Evolutionary conservation across 179 eudicot species (phyloP), one percentile per base, ranked within the genome.

Genomic region (Corrigiola litoralis): DNA sequence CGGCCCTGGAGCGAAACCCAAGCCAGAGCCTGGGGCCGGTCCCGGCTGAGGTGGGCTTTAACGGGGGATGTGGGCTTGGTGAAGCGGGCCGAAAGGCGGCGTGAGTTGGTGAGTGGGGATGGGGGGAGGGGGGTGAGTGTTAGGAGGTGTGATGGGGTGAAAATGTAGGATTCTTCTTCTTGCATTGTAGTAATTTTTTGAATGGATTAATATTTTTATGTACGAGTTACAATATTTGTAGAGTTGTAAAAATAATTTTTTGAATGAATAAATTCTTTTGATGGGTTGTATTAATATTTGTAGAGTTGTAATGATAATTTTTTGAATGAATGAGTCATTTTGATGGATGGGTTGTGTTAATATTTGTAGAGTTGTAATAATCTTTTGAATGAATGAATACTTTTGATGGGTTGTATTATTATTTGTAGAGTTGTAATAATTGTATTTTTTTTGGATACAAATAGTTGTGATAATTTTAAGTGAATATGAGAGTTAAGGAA

Each of bases 1-100:
- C 92, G 81, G 7, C 95, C 97, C 47, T 87, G 92, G n/a, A 92
- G 84, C 25, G 92, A 85, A 59, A 87, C 61, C 97, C 95, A 85
- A 6, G 95, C 89, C 21, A 87, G 73, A 16, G 33, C 14, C 23
- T 21, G 11, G 14, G 54, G 40, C 25, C 1, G 23, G 21, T 67
- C 63, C 53, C 74, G 65, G 4, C 27, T 52, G 4, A 27, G 0
- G 25, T 56, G 70, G 4, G 87, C 54, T 36, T 57, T 66, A 5
- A 84, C 61, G 0, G 95, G 96, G 65, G 65, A 71, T 29, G 14
- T 79, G 13, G 87, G 96, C 51, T 79, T 72, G 2, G 74, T 12
- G 59, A 87, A 87, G 56, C 72, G 82, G 86, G 80, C 78, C 3
- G 92, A 92, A 1, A 92, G 92, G 2, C 96, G 90, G 18, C 96